Conservation (phyloP, 129 eudicot genomes). For the Arctium minus region DNA sequence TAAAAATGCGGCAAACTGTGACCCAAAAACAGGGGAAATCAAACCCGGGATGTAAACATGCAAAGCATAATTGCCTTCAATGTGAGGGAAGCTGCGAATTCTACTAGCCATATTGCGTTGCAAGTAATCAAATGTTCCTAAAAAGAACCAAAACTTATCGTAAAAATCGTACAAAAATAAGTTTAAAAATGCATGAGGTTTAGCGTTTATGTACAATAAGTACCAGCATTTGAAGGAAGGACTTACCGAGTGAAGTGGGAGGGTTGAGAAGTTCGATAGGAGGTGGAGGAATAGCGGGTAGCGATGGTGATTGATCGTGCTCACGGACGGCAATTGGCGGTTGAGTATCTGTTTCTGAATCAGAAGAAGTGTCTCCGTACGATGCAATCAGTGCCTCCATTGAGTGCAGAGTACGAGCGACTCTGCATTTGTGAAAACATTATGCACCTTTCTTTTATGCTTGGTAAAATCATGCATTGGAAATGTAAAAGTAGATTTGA, state of each 20-base stretch:
- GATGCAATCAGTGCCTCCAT: slow-evolving; percentile 85
- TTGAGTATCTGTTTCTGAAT: slow-evolving; percentile 32
- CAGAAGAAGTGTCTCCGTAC: slow-evolving; percentile 65
- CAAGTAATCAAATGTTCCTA: slow-evolving; percentile 48
- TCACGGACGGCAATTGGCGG: slow-evolving; percentile 17
- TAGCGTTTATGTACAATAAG: background rate
- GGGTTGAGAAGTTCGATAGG: slow-evolving; percentile 66
- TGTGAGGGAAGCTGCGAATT: slow-evolving; percentile 83
- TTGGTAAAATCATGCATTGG: no score
- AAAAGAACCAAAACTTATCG: background rate
- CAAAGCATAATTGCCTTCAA: slow-evolving; percentile 82
- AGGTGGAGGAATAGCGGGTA: slow-evolving; percentile 65
- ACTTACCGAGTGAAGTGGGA: slow-evolving; percentile 56
- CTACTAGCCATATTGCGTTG: slow-evolving; percentile 38
- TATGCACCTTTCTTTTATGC: no score
- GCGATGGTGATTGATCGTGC: slow-evolving; percentile 24
- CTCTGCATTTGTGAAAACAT: background rate
- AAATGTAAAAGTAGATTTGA: no score
- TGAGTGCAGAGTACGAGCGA: background rate
- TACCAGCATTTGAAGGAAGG: background rate
- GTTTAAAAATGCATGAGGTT: slow-evolving; percentile 5
- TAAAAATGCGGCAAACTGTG: background rate
- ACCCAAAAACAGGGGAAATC: background rate
- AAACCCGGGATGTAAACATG: slow-evolving; percentile 93
- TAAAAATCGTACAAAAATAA: slow-evolving; percentile 10